Evolutionary conservation across 1,284 basidiomycete genomes (phyloP).

Genomic region (Wolfiporia cocos): DNA sequence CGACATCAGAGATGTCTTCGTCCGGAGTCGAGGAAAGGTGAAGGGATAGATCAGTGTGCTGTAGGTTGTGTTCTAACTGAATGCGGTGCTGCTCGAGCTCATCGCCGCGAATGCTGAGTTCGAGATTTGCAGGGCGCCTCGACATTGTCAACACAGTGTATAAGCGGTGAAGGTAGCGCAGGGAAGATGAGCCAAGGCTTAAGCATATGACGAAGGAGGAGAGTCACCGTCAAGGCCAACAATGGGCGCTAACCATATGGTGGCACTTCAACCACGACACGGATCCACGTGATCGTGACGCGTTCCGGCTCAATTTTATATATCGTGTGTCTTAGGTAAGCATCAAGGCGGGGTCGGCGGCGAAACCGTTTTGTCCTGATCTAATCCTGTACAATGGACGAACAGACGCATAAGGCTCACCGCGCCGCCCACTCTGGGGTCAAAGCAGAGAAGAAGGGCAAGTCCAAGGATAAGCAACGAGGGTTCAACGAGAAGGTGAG

Average conservation of each 20-base stretch:
- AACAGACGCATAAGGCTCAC: slow-evolving; percentile 73
- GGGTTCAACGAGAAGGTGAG: slow-evolving; percentile 90
- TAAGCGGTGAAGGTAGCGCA: slow-evolving; percentile 3
- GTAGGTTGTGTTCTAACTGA: slow-evolving; percentile 68
- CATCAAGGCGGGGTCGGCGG: too few species aligned
- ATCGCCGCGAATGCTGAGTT: slow-evolving; percentile 54
- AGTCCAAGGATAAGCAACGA: slow-evolving; percentile 47
- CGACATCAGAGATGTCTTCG: slow-evolving; percentile 42
- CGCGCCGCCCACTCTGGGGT: slow-evolving; percentile 64
- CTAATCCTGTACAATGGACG: slow-evolving; percentile 43
- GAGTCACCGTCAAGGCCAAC: slow-evolving; percentile 3
- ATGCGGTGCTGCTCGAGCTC: slow-evolving; percentile 67
- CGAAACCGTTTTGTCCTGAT: background rate
- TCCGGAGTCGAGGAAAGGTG: slow-evolving; percentile 48
- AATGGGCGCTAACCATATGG: background rate
- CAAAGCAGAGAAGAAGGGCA: slow-evolving; percentile 69
- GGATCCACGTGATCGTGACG: slow-evolving; percentile 4
- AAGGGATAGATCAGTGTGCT: slow-evolving; percentile 63
- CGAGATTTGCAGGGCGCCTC: slow-evolving; percentile 21
- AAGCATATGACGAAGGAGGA: slow-evolving; percentile 9
- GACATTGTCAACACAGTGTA: slow-evolving; percentile 14
- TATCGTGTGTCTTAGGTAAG: too few species aligned
- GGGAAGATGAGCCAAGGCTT: slow-evolving; percentile 4
- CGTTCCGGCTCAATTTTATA: too few species aligned
- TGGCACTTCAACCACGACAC: slow-evolving; percentile 4